Evolutionary conservation across 768 basidiomycete genomes (phyloP).

Genomic region (Suillus lakei): DNA sequence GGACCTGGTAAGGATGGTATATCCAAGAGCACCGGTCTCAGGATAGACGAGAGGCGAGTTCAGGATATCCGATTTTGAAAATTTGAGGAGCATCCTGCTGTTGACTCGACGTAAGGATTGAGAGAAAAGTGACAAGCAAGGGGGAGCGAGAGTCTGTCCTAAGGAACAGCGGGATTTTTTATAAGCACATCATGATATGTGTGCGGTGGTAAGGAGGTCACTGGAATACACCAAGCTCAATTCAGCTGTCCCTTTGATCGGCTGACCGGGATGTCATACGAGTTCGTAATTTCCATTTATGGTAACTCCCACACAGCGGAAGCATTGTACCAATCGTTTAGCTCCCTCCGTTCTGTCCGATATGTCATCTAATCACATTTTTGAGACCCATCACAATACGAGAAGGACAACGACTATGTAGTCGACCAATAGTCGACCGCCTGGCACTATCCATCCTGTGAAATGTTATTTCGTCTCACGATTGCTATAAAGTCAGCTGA

Average conservation of each 20-base stretch:
- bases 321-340: not conserved
- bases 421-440: no score
- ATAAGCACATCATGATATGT: not conserved
- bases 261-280: not conserved
- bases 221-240: not conserved
- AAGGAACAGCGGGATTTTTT: not conserved
- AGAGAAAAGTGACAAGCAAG: not conserved
- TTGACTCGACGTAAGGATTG: slow-evolving; percentile 7
- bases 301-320: not conserved
- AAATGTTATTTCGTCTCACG: no score
- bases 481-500: no score
- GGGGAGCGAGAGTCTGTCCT: not conserved
- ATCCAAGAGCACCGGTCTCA: slow-evolving; percentile 52
- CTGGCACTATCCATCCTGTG: no score
- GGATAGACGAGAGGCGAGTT: slow-evolving; percentile 59
- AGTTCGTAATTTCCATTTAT: no score
- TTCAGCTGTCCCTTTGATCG: slow-evolving; percentile 3
- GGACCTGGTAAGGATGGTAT: slow-evolving; percentile 51
- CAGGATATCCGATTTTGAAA: slow-evolving; percentile 61
- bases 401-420: no score
- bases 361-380: not conserved
- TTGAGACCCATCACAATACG: not conserved
- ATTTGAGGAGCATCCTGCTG: slow-evolving; percentile 57
- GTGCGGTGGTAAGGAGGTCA: not conserved
- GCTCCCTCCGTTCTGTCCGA: no score